Conservation (phyloP, 345 rosid genomes). For the Citrus inodora region DNA sequence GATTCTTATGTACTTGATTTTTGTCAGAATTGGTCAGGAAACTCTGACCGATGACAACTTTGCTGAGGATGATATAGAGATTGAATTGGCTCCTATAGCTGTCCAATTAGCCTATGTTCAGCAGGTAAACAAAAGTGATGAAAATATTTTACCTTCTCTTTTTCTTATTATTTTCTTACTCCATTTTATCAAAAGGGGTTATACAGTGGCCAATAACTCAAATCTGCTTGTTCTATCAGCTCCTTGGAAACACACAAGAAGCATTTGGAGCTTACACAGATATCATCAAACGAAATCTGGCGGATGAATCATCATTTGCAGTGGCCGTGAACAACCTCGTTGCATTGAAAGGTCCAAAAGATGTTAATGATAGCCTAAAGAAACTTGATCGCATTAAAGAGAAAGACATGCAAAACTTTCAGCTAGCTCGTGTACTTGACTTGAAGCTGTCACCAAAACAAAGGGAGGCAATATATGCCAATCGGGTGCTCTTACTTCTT, state of each 20-base stretch:
- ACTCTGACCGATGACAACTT: conserved; percentile 65
- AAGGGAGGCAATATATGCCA: conserved; percentile 75
- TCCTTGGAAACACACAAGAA: conserved; percentile 63
- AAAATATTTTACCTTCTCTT: background rate
- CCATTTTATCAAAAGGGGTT: background rate
- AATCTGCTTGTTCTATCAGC: conserved; percentile 44
- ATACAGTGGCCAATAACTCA: conserved; percentile 16
- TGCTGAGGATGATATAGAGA: conserved; percentile 81
- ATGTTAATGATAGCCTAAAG: conserved; percentile 71
- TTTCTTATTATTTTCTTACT: background rate
- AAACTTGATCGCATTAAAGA: conserved; percentile 86
- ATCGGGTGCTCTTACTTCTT: conserved; percentile 80
- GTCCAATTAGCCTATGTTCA: conserved; percentile 89
- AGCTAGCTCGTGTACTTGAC: conserved; percentile 66
- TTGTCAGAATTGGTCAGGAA: conserved; percentile 87
- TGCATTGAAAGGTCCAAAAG: conserved; percentile 78
- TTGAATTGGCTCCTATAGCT: conserved; percentile 78
- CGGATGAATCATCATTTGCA: conserved; percentile 82
- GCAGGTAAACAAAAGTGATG: conserved; percentile 46
- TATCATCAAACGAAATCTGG: conserved; percentile 60
- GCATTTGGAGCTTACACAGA: conserved; percentile 57
- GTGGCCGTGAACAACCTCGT: conserved; percentile 83
- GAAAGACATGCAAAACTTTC: conserved; percentile 49
- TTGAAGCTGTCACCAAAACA: conserved; percentile 72
- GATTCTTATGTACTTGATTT: conserved; percentile 4